Conservation (phyloP, 2,329 filamentous ascomycete genomes). For the Trichoderma sp. region DNA sequence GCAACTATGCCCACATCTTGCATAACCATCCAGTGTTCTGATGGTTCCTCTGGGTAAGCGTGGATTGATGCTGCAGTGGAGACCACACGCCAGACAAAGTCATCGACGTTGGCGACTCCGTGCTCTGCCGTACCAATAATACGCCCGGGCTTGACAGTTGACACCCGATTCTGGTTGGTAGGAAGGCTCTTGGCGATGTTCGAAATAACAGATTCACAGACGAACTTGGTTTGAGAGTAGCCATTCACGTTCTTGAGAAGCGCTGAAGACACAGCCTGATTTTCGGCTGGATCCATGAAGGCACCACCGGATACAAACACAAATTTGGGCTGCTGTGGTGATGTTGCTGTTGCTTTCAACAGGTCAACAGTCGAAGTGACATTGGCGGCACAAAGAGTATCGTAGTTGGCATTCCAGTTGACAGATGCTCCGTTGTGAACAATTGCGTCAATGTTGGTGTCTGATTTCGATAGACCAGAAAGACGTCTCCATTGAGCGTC, state of each 20-base stretch:
- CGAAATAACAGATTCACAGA: constrained; percentile 26
- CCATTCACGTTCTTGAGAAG: constrained; percentile 1
- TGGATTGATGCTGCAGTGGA: constrained; percentile 23
- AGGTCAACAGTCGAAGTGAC: constrained; percentile 49
- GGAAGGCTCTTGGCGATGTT: background rate
- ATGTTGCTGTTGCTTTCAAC: constrained; percentile 19
- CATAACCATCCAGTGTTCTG: constrained; percentile 24
- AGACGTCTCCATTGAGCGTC: background rate
- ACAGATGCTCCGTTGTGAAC: constrained; percentile 81
- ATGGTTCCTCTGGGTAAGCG: constrained; percentile 15
- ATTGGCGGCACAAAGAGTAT: constrained; percentile 69
- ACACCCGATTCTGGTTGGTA: constrained; percentile 20
- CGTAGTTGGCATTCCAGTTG: constrained; percentile 80
- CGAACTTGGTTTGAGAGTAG: constrained; percentile 30
- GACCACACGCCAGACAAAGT: constrained; percentile 29
- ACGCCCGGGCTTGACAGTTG: constrained; percentile 28
- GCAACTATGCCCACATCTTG: constrained; percentile 26
- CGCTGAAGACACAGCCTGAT: background rate
- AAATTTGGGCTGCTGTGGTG: constrained; percentile 25
- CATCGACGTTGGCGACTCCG: constrained; percentile 29
- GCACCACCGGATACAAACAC: constrained; percentile 30
- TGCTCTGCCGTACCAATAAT: constrained; percentile 26
- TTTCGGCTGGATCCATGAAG: background rate
- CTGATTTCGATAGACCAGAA: background rate
- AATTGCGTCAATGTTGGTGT: constrained; percentile 54